phyloP scores from a whole-genome alignment of 306 rosid species.

The Inga laurina region DNA sequence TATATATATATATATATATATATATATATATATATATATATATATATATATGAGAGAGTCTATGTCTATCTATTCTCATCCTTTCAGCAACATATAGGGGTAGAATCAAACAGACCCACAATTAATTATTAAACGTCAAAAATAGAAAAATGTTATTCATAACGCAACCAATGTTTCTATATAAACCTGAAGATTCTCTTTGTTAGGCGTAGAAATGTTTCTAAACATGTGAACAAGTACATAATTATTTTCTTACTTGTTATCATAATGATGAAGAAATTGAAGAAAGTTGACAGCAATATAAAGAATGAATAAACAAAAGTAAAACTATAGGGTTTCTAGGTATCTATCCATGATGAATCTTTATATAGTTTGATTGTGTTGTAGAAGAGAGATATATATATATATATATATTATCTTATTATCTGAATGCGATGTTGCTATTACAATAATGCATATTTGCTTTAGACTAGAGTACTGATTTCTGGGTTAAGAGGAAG shows the following conservation, averaged over 20 bases:
- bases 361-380: conserved; percentile 13
- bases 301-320: neutral
- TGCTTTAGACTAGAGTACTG: neutral
- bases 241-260: neutral
- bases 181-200: neutral
- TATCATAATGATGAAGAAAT: neutral
- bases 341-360: neutral
- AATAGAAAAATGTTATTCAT: neutral
- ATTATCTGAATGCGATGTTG: neutral
- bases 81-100: neutral
- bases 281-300: neutral
- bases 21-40: too few relatives aligned
- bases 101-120: neutral
- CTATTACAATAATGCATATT: conserved; percentile 13
- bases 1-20: too few relatives aligned
- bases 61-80: neutral
- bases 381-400: neutral
- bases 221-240: neutral
- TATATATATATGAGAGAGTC: neutral
- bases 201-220: neutral
- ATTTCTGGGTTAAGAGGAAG: neutral
- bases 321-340: neutral
- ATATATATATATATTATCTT: neutral
- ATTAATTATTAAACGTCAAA: neutral
- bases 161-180: neutral